Evolutionary conservation across 495 filamentous ascomycete species (phyloP).

Genomic region (Hypoxylon trugodes): DNA sequence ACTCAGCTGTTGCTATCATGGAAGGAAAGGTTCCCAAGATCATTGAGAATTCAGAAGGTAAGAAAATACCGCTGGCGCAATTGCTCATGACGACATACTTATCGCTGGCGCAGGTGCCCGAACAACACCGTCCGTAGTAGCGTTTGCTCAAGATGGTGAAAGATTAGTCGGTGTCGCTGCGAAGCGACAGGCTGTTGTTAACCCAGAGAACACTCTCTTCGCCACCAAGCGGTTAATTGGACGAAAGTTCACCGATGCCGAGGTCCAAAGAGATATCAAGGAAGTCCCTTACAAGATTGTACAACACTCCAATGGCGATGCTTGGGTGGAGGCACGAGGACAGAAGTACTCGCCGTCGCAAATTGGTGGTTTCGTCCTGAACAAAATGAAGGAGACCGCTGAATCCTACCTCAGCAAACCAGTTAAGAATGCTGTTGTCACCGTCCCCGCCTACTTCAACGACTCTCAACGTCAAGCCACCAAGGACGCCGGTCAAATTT

Average conservation of each 20-base stretch:
- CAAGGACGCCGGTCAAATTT: constrained; percentile 96
- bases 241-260: constrained; percentile 94
- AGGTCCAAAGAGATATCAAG: constrained; percentile 97
- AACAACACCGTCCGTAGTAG: constrained; percentile 96
- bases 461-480: constrained; percentile 97
- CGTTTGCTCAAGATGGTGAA: constrained; percentile 96
- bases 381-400: constrained; percentile 99
- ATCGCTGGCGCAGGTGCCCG: constrained; percentile 71
- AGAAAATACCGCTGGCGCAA: constrained; percentile 32
- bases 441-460: constrained; percentile 97
- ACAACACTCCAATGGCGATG: constrained; percentile 96
- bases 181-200: constrained; percentile 98
- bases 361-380: constrained; percentile 94
- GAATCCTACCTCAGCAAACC: constrained; percentile 88
- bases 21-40: constrained; percentile 95
- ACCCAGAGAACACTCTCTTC: constrained; percentile 99
- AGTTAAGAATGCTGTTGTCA: constrained; percentile 94
- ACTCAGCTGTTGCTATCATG: constrained; percentile 97
- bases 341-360: constrained; percentile 98
- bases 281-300: constrained; percentile 99
- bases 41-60: constrained; percentile 97
- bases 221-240: constrained; percentile 99
- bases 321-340: constrained; percentile 95
- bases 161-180: constrained; percentile 97
- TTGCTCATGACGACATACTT: constrained; percentile 12